Conservation (phyloP, 2,329 filamentous ascomycete genomes). For the Chaetothyriales sp. region DNA sequence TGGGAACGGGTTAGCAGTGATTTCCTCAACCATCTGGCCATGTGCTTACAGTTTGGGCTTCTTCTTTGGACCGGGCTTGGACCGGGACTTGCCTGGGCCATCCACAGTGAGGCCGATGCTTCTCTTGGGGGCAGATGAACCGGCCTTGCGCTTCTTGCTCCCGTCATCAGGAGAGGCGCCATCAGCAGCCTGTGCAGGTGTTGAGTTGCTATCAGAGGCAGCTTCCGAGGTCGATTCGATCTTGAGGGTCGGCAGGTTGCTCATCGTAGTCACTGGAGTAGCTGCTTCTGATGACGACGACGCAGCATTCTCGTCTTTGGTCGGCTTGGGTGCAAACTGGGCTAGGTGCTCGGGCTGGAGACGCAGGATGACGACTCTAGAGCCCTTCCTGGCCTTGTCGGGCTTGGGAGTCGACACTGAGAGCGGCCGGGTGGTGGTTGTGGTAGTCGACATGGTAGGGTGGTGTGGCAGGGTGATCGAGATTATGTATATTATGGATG, state of each 20-base stretch:
- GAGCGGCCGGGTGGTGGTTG: conserved; percentile 17
- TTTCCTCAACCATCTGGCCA: conserved; percentile 2
- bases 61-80: conserved; percentile 93
- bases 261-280: conserved; percentile 18
- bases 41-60: conserved; percentile 74
- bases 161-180: conserved; percentile 33
- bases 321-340: conserved; percentile 5
- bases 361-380: conserved; percentile 12
- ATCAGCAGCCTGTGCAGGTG: conserved; percentile 28
- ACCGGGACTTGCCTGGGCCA: conserved; percentile 51
- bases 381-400: conserved; percentile 19
- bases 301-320: conserved; percentile 21
- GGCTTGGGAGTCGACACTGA: conserved; percentile 18
- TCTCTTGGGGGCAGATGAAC: conserved; percentile 51
- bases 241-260: conserved; percentile 26
- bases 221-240: conserved; percentile 27
- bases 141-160: conserved; percentile 60
- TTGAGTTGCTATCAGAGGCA: conserved; percentile 18
- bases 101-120: conserved; percentile 38
- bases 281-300: conserved; percentile 25
- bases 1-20: conserved; percentile 16
- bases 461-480: conserved; percentile 10
- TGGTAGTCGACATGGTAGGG: conserved; percentile 17
- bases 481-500: conserved; percentile 8
- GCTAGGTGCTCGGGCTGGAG: conserved; percentile 8